These are phyloP conservation scores for Lanmaoa rubissima DNA, from an alignment of 768 basidiomycete genomes.

Conservation along the genomic window DNA sequence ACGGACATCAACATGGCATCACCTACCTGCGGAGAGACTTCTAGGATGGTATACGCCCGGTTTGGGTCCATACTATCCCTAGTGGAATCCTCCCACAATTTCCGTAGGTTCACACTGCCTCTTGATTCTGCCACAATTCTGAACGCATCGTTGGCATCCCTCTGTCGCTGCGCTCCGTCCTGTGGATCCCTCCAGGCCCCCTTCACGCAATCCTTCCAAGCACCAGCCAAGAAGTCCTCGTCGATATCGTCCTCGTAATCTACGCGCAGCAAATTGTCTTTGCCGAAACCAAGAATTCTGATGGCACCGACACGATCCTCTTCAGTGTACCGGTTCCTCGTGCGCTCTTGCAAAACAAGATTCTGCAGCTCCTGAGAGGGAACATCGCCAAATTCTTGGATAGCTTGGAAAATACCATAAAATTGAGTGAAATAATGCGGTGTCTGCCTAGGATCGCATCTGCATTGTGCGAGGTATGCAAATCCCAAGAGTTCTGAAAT, in stretches of 20 bases:
- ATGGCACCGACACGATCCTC: conserved; percentile 54
- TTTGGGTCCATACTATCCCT: conserved; percentile 62
- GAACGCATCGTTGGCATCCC: conserved; percentile 65
- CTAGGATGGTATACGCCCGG: conserved; percentile 69
- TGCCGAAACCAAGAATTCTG: conserved; percentile 62
- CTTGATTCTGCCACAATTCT: conserved; percentile 64
- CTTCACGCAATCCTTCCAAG: conserved; percentile 61
- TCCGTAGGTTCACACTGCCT: conserved; percentile 48
- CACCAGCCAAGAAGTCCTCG: conserved; percentile 66
- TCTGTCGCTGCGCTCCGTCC: conserved; percentile 46
- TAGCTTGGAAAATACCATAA: conserved; percentile 45
- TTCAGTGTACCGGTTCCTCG: conserved; percentile 59
- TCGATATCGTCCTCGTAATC: conserved; percentile 72
- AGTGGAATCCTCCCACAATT: conserved; percentile 53
- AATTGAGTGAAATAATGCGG: conserved; percentile 62
- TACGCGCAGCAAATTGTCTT: conserved; percentile 53
- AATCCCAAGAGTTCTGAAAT: conserved; percentile 66
- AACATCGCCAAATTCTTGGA: conserved; percentile 51
- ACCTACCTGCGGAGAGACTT: conserved; percentile 67
- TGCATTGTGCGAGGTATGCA: conserved; percentile 77
- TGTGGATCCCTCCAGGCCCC: conserved; percentile 50
- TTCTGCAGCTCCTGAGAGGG: conserved; percentile 49
- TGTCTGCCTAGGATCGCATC: conserved; percentile 71
- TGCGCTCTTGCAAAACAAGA: conserved; percentile 58
- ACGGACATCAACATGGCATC: conserved; percentile 77